Base-by-base conservation (phyloP, 176 grass and related monocot species). In the Phragmites australis region DNA sequence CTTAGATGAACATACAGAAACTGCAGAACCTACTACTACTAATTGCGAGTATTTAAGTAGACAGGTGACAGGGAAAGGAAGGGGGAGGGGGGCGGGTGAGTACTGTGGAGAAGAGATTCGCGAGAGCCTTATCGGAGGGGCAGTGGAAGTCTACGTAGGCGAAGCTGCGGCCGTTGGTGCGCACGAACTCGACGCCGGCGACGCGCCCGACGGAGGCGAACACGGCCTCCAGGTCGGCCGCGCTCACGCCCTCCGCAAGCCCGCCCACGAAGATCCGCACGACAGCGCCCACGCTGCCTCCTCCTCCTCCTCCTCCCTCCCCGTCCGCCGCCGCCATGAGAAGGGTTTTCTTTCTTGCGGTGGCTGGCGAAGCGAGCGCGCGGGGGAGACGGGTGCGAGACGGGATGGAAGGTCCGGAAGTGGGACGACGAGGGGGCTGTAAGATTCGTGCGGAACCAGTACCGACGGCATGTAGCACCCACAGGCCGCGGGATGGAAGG, bases 71-170 rank as follows among this genome's bases (percentile, higher is more conserved):
- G 7, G 18, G 31, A 5, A 31, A 15, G 12, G 23, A 5, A 31
- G 18, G 12, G 23, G 39, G 49, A 37, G 62, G 1, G 18, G 12
- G 23, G 39, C 39, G 5, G 62, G 1, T 40, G 76, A 65, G 76
- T 59, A 98, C 92, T 27, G 81, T 85, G 44, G 96, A 89, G 71
- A 98, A 94, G 74, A 94, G 90, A 81, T 93, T 98, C 49, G 86
- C 70, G 50, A 98, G 74, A 23, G 86, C 73, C 86, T 89, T 98
- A 26, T 94, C 81, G 49, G 88, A 93, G 49, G 93, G 81, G 61
- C 81, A 93, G 42, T 91, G 81, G 70, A 98, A 94, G 74, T 94
- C 92, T 47, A 98, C 89, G 78, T 89, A 94, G 67, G 89, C 92
- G 77, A 98, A 93, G 82, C 82, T 56, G 26, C 95, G 90, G 22